These are phyloP conservation scores for Leucosporidium yakuticum DNA, from an alignment of 768 basidiomycete species.

Conservation along the genomic window DNA sequence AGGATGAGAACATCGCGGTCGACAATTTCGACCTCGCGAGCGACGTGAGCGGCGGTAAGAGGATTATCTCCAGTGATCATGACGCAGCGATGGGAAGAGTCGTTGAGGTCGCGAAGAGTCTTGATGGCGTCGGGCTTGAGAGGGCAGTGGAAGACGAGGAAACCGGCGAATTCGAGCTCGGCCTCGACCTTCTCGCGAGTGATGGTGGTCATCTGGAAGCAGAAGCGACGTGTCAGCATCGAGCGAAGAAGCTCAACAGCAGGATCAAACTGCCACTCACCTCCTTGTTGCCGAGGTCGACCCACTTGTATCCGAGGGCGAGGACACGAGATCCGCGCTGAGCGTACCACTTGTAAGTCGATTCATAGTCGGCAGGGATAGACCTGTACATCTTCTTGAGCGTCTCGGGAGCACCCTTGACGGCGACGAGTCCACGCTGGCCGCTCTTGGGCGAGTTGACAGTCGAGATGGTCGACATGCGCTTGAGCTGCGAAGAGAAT, in stretches of 20 bases:
- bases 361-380: constrained; percentile 78
- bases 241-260: background rate
- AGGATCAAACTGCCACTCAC: constrained; percentile 46
- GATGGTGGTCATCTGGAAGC: constrained; percentile 74
- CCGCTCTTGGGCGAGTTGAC: constrained; percentile 38
- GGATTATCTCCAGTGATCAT: constrained; percentile 99
- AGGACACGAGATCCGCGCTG: constrained; percentile 87
- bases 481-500: constrained; percentile 93
- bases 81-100: constrained; percentile 95
- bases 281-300: constrained; percentile 68
- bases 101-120: constrained; percentile 85
- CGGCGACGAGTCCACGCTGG: constrained; percentile 48
- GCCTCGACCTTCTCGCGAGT: constrained; percentile 74
- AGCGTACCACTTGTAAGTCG: constrained; percentile 91
- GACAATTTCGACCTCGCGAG: constrained; percentile 91
- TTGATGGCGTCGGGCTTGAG: constrained; percentile 88
- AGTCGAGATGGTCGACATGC: constrained; percentile 82
- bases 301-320: constrained; percentile 80
- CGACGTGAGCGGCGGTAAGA: constrained; percentile 91
- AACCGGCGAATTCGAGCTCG: constrained; percentile 77
- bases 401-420: constrained; percentile 97
- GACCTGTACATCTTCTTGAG: constrained; percentile 74
- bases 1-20: constrained; percentile 91
- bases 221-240: no score
- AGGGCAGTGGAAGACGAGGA: constrained; percentile 97